Conservation (phyloP, 192 early-diverging fungal genomes). For the Phycomyces nitens region DNA sequence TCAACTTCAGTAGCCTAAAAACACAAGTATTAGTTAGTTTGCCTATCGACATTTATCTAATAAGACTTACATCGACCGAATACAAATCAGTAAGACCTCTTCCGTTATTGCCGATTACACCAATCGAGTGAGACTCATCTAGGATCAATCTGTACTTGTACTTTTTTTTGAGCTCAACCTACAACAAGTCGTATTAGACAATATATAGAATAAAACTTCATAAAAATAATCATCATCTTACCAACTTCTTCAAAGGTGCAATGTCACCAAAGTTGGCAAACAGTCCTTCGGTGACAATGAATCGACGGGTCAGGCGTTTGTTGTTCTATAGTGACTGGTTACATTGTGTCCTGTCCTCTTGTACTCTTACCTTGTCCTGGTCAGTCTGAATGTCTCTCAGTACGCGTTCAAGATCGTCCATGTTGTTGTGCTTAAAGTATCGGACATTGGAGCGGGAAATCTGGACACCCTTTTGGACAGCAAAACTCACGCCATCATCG, state of each 20-base stretch:
- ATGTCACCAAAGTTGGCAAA: constrained; percentile 88
- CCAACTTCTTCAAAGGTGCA: constrained; percentile 71
- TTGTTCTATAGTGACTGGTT: too few relatives aligned
- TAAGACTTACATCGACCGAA: constrained; percentile 51
- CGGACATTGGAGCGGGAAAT: constrained; percentile 88
- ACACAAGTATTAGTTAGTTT: not conserved
- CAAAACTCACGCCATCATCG: constrained; percentile 86
- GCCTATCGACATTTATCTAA: not conserved
- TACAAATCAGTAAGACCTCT: constrained; percentile 85
- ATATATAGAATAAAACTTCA: too few relatives aligned
- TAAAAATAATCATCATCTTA: too few relatives aligned
- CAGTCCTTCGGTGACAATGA: constrained; percentile 92
- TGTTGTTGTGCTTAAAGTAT: constrained; percentile 96
- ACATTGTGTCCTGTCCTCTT: too few relatives aligned
- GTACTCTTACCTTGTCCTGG: constrained; percentile 50
- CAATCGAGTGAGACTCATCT: constrained; percentile 90
- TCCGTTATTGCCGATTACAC: constrained; percentile 82
- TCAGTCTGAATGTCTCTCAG: constrained; percentile 73
- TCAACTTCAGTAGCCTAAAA: constrained; percentile 70
- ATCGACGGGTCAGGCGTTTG: constrained; percentile 83
- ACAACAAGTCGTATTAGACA: too few relatives aligned
- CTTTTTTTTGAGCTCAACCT: constrained; percentile 85
- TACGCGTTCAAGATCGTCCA: constrained; percentile 88
- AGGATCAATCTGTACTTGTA: constrained; percentile 96
- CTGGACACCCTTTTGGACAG: constrained; percentile 84